Evolutionary conservation across 225 moss, liverwort and hornwort genomes (phyloP).

Genomic region (Lunularia cruciata): DNA sequence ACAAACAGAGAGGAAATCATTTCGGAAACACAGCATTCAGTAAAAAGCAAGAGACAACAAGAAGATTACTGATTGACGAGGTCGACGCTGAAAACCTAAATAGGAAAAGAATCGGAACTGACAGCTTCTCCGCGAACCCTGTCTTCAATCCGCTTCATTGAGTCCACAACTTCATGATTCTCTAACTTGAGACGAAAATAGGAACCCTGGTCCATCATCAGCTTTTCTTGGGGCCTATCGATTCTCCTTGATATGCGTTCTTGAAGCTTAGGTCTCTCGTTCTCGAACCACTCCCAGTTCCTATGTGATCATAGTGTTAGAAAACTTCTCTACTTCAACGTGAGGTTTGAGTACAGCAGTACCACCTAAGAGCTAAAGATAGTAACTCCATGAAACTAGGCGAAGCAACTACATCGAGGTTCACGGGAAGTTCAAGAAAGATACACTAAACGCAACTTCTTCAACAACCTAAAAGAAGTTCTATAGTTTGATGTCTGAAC

Average conservation of each 20-base stretch:
- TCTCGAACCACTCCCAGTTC: constrained; percentile 47
- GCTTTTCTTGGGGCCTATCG: constrained; percentile 33
- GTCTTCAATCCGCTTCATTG: constrained; percentile 17
- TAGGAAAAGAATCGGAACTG: not conserved
- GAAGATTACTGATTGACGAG: too few species aligned
- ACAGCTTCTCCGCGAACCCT: constrained; percentile 29
- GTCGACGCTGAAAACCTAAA: too few species aligned
- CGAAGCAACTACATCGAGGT: too few species aligned
- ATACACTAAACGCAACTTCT: too few species aligned
- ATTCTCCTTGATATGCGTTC: constrained; percentile 36
- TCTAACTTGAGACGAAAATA: constrained; percentile 43
- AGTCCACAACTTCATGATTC: constrained; percentile 32
- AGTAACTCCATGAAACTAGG: too few species aligned
- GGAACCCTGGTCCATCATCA: constrained; percentile 41
- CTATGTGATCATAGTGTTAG: constrained; percentile 22
- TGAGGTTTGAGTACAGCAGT: too few species aligned
- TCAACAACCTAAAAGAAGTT: too few species aligned
- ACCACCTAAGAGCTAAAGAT: not conserved
- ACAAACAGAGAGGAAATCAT: too few species aligned
- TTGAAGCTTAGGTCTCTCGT: constrained; percentile 37
- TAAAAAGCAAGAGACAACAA: too few species aligned
- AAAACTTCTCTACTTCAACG: not conserved
- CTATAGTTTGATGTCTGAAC: too few species aligned
- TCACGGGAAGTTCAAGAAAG: too few species aligned
- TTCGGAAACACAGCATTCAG: too few species aligned